Percentiles rank a stretch among this genome's conserved stretches.
These are phyloP conservation scores for Metschnikowia koreensis DNA, from an alignment of 805 yeast genomes.

Conservation along the genomic window DNA sequence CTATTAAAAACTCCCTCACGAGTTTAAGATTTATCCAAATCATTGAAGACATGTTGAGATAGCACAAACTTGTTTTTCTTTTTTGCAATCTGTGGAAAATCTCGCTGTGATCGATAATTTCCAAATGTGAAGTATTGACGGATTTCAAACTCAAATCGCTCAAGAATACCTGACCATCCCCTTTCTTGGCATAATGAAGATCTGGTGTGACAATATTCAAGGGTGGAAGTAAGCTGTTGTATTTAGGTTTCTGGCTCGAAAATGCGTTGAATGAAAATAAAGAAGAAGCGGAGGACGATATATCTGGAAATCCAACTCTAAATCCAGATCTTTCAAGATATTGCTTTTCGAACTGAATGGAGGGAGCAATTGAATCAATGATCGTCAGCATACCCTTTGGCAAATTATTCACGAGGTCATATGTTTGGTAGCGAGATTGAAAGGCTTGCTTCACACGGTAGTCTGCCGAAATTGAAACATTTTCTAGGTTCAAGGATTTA, in stretches of 20 bases:
- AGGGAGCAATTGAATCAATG: constrained; percentile 22
- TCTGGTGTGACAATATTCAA: constrained; percentile 23
- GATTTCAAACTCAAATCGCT: constrained; percentile 43
- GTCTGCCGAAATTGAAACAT: constrained; percentile 63
- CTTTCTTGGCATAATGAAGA: constrained; percentile 25
- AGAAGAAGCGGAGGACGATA: constrained; percentile 12
- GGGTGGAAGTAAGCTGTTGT: constrained; percentile 41
- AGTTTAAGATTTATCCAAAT: constrained; percentile 47
- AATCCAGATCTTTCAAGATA: neutral
- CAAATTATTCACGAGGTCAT: constrained; percentile 39
- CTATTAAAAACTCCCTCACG: constrained; percentile 31
- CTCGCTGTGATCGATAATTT: constrained; percentile 32
- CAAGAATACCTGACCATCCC: constrained; percentile 32
- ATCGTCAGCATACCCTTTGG: constrained; percentile 28
- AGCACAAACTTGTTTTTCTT: constrained; percentile 25
- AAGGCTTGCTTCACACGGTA: constrained; percentile 48
- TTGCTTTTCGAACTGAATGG: neutral
- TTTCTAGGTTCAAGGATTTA: constrained; percentile 53
- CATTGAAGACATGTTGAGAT: constrained; percentile 43
- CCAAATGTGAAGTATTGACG: constrained; percentile 31
- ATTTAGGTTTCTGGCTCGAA: constrained; percentile 31
- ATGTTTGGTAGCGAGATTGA: constrained; percentile 35
- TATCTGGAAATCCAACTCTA: neutral
- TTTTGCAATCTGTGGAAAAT: constrained; percentile 20
- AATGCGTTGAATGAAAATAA: constrained; percentile 26